These are phyloP conservation scores for Monilinia fructicola DNA, from an alignment of 2,329 filamentous ascomycete genomes.

Conservation along the genomic window DNA sequence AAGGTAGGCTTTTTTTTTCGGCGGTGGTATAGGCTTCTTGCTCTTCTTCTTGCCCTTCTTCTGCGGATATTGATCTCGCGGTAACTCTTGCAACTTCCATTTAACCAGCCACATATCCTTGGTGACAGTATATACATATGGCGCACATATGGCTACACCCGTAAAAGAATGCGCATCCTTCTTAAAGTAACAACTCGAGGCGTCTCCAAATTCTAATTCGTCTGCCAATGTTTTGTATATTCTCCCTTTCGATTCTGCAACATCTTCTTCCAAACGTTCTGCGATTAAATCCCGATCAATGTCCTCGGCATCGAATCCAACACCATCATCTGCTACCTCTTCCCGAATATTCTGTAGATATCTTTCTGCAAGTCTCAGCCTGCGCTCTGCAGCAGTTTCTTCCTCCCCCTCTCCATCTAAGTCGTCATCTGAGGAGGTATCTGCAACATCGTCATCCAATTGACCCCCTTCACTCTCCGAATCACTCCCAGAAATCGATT, in stretches of 20 bases:
- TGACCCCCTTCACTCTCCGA: constrained; percentile 62
- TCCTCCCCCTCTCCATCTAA: constrained; percentile 64
- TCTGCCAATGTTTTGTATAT: constrained; percentile 79
- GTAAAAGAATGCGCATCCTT: constrained; percentile 78
- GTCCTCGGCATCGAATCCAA: constrained; percentile 89
- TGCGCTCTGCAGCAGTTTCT: constrained; percentile 86
- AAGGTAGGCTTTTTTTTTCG: constrained; percentile 62
- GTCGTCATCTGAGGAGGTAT: constrained; percentile 52
- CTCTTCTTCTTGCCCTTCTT: constrained; percentile 52
- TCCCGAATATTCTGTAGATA: constrained; percentile 88
- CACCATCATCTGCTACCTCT: constrained; percentile 67
- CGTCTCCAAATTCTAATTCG: constrained; percentile 67
- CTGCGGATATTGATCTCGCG: constrained; percentile 58
- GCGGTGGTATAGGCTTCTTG: constrained; percentile 57
- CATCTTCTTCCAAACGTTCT: constrained; percentile 85
- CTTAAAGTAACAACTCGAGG: constrained; percentile 70
- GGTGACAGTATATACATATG: constrained; percentile 83
- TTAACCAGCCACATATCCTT: constrained; percentile 85
- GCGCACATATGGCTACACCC: constrained; percentile 73
- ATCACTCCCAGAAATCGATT: constrained; percentile 84
- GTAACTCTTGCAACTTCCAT: constrained; percentile 76
- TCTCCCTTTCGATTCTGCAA: constrained; percentile 85
- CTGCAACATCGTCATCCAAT: constrained; percentile 52
- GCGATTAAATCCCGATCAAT: constrained; percentile 92
- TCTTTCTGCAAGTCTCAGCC: constrained; percentile 82